These are phyloP conservation scores for Pseudofabraea citricarpa DNA, from an alignment of 2,329 filamentous ascomycete genomes.

Conservation along the genomic window DNA sequence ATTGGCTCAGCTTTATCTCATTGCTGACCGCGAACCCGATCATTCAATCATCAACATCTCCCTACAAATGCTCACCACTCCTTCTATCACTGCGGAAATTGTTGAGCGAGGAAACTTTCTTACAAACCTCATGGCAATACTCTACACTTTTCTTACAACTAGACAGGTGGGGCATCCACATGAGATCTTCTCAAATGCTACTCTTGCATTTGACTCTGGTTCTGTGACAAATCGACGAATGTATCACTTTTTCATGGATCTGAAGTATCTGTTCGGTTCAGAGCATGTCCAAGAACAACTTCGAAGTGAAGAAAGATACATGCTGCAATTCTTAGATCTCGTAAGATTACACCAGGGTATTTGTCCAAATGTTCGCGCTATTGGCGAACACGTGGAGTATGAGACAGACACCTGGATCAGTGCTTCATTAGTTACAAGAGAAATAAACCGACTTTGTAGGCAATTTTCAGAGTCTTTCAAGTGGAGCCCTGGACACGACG, in stretches of 20 bases:
- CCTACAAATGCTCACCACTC: conserved; percentile 92
- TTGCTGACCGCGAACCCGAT: conserved; percentile 92
- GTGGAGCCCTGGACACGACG: conserved; percentile 59
- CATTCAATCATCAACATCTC: conserved; percentile 98
- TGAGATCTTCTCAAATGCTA: conserved; percentile 80
- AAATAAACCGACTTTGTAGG: conserved; percentile 89
- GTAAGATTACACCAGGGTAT: conserved; percentile 97
- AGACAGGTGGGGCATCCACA: conserved; percentile 92
- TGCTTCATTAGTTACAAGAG: conserved; percentile 86
- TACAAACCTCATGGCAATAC: conserved; percentile 88
- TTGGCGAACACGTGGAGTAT: conserved; percentile 96
- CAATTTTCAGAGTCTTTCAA: conserved; percentile 86
- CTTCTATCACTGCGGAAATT: conserved; percentile 93
- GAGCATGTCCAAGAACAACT: conserved; percentile 83
- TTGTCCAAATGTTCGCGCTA: conserved; percentile 85
- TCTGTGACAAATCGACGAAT: conserved; percentile 92
- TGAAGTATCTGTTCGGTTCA: conserved; percentile 86
- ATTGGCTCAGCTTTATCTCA: conserved; percentile 88
- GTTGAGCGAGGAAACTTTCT: conserved; percentile 94
- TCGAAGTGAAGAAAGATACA: conserved; percentile 77
- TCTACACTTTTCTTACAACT: conserved; percentile 96
- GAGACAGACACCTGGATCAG: conserved; percentile 98
- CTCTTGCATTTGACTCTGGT: conserved; percentile 87
- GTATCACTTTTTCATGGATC: conserved; percentile 95
- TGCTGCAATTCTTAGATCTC: conserved; percentile 90